Conservation (phyloP, 2,329 filamentous ascomycete species). For the Hymenoscyphus scutula region DNA sequence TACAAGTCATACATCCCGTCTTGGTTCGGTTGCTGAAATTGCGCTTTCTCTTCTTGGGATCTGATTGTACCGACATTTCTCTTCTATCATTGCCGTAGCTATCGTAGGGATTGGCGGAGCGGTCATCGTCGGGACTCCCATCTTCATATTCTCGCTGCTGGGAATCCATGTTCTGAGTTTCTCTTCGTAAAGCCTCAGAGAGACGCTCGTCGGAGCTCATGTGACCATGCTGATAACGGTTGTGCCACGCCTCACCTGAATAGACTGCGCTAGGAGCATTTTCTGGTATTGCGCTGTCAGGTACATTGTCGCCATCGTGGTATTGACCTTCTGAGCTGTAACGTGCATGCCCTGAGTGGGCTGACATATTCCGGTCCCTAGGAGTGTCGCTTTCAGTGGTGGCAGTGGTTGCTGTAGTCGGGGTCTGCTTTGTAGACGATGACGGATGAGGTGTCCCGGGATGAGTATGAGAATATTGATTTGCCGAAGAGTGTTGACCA, state of each 20-base stretch:
- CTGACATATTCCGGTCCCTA: conserved; percentile 47
- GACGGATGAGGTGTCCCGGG: conserved; percentile 29
- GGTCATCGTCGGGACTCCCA: conserved; percentile 39
- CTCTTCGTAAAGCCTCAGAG: conserved; percentile 50
- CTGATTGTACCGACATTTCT: conserved; percentile 48
- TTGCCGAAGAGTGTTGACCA: conserved; percentile 42
- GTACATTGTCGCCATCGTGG: conserved; percentile 4
- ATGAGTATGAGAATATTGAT: conserved; percentile 35
- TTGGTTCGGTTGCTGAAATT: conserved; percentile 96
- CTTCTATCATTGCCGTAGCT: conserved; percentile 34
- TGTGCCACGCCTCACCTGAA: conserved; percentile 26
- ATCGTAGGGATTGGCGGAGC: conserved; percentile 38
- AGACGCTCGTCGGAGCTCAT: conserved; percentile 48
- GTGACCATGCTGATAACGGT: conserved; percentile 44
- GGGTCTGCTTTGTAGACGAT: conserved; percentile 37
- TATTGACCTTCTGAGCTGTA: conserved; percentile 30
- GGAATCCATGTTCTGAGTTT: conserved; percentile 41
- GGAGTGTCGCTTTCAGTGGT: conserved; percentile 37
- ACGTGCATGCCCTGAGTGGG: conserved; percentile 41
- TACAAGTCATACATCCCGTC: conserved; percentile 90
- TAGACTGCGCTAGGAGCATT: not conserved
- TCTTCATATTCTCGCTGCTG: conserved; percentile 37
- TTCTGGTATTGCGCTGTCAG: not conserved
- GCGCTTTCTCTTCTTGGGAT: conserved; percentile 68
- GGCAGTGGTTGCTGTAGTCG: conserved; percentile 28